A percentile compares a stretch with the other conserved stretches of the same genome.
Evolutionary conservation across 495 filamentous ascomycete species (phyloP).

Genomic region (Aspergillus affinis): DNA sequence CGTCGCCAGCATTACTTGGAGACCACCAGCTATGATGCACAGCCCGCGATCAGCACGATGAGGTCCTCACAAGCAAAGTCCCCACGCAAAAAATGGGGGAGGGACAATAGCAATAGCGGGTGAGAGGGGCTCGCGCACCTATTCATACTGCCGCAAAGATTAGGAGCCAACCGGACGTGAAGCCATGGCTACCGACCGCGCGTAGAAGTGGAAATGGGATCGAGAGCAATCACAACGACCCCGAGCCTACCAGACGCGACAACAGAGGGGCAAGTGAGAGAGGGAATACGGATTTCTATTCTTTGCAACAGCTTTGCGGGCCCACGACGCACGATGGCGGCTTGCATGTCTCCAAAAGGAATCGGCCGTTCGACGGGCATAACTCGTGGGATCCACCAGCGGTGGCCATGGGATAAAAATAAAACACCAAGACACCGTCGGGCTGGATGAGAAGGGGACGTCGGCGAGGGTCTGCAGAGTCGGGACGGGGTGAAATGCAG

Average conservation of each 20-base stretch:
- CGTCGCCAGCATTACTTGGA: slow-evolving; percentile 40
- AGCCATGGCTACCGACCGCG: slow-evolving; percentile 31
- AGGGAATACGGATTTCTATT: slow-evolving; percentile 28
- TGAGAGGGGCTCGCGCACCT: slow-evolving; percentile 29
- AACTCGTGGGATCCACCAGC: slow-evolving; percentile 16
- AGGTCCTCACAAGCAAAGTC: slow-evolving; percentile 8
- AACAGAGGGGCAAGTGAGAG: slow-evolving; percentile 14
- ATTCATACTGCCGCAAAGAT: slow-evolving; percentile 40
- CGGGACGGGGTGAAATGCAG: slow-evolving; percentile 16
- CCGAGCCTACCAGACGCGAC: slow-evolving; percentile 18
- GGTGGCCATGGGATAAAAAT: slow-evolving; percentile 30
- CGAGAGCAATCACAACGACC: slow-evolving; percentile 9
- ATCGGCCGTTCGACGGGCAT: slow-evolving; percentile 15
- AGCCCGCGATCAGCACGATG: slow-evolving; percentile 23
- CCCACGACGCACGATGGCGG: slow-evolving; percentile 22
- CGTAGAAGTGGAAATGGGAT: slow-evolving; percentile 19
- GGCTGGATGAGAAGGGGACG: background rate
- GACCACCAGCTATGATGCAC: slow-evolving; percentile 35
- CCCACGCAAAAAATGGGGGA: slow-evolving; percentile 4
- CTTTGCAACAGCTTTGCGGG: slow-evolving; percentile 28
- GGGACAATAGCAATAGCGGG: slow-evolving; percentile 1
- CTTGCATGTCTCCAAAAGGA: slow-evolving; percentile 18
- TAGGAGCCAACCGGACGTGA: slow-evolving; percentile 28
- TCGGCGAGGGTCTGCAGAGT: background rate
- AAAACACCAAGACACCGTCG: slow-evolving; percentile 14